phyloP scores from a whole-genome alignment of 768 basidiomycete genomes.

The Candolleomyces efflorescens region DNA sequence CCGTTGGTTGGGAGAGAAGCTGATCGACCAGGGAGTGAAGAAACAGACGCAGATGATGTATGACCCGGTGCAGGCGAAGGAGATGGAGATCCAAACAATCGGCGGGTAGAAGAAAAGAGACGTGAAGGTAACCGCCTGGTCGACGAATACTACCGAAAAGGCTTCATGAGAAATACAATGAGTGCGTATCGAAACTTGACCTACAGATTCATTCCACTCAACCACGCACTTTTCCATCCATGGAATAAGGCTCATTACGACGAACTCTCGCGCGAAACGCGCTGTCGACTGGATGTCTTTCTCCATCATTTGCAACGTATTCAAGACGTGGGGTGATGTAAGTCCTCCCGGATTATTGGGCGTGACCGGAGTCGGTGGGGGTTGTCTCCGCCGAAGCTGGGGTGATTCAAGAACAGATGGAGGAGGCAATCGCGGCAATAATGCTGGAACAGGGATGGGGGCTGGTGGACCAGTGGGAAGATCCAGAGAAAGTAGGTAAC shows the following conservation, averaged over 20 bases:
- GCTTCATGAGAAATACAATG: not conserved
- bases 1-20: conserved; percentile 28
- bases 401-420: conserved; percentile 34
- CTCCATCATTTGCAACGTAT: conserved; percentile 56
- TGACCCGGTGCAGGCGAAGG: conserved; percentile 42
- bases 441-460: conserved; percentile 62
- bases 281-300: conserved; percentile 71
- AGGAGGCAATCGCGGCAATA: conserved; percentile 64
- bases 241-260: conserved; percentile 84
- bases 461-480: conserved; percentile 61
- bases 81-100: conserved; percentile 62
- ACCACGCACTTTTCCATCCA: conserved; percentile 96
- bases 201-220: conserved; percentile 89
- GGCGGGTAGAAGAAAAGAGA: conserved; percentile 81
- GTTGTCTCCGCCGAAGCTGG: conserved; percentile 11
- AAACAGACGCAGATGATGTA: conserved; percentile 37
- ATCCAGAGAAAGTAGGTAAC: conserved; percentile 60
- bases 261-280: conserved; percentile 81
- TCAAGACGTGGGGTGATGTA: conserved; percentile 22
- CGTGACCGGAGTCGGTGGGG: conserved; percentile 14
- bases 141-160: conserved; percentile 54
- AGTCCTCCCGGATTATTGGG: conserved; percentile 19
- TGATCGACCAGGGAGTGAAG: conserved; percentile 32
- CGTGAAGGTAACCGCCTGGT: conserved; percentile 78
- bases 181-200: conserved; percentile 12